Base-by-base conservation (phyloP, 768 basidiomycete species). In the Leccinum olivaceopallidum region DNA sequence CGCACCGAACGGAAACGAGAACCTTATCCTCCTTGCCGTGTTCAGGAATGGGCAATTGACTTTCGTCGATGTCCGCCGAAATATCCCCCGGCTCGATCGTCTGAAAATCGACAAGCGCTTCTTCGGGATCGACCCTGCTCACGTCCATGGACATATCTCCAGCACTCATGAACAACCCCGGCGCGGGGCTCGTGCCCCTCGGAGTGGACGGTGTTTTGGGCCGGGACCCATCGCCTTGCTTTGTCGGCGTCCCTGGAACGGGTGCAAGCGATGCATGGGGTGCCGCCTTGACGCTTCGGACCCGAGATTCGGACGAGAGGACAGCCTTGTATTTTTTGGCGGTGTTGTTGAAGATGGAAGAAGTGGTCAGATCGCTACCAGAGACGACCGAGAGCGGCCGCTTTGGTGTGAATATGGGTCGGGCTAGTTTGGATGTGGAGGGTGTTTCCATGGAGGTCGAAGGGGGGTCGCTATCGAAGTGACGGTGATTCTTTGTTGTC, bases 11-110 rank as follows among this genome's bases (percentile, higher is more conserved):
- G 26, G 92, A 92, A 22, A 94, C 92, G 72, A 94, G 85, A 50
- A 93, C 92, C 71, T 94, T 93, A 72, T 93, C 91, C 57, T 90
- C 84, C 55, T 83, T 85, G n/a, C 88, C 86, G 61, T 86, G 83
- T 55, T 86, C 80, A 1, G 75, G 71, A 2, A 71, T 69, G n/a
- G 73, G 74, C 57, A 76, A 63, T 16, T 85, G 67, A 18, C 78
- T 77, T 57, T 86, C 85, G 57, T 91, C 90, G 2, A 90, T 78
- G 56, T 88, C 88, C 0, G 74, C 87, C 10, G 86, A 90, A 8
- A 90, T 65, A 68, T 93, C 90, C 0, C 81, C 81, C 6, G 81
- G 77, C 47, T 91, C 90, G 2, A 94, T 83, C 2, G 77, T 89
- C 69, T 89, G 80, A 63, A 77, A 89, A 71, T 94, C 91, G 7